phyloP scores from a whole-genome alignment of 805 yeast species.

The Teunomyces panamensis region DNA sequence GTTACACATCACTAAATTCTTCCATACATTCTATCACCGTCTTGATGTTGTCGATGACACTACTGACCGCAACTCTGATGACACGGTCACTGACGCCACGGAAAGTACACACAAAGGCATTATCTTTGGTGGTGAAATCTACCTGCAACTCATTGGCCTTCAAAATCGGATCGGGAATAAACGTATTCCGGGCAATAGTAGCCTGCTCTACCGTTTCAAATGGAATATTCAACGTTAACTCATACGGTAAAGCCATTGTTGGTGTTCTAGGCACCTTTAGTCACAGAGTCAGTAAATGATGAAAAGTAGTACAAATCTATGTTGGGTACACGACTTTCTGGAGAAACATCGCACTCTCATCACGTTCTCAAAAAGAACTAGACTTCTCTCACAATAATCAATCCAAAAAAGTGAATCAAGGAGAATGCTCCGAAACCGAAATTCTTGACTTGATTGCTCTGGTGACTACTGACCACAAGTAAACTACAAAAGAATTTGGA shows the following conservation, averaged over 20 bases:
- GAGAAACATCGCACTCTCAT: too few relatives aligned
- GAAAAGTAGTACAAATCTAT: not conserved
- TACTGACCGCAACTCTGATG: slow-evolving; percentile 81
- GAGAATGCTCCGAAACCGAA: too few relatives aligned
- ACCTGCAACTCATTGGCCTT: slow-evolving; percentile 64
- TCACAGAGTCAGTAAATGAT: not conserved
- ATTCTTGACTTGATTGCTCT: too few relatives aligned
- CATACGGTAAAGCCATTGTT: slow-evolving; percentile 10
- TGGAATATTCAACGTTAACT: slow-evolving; percentile 52
- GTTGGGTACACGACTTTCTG: not conserved
- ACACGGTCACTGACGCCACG: slow-evolving; percentile 68
- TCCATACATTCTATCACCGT: slow-evolving; percentile 80
- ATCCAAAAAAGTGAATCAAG: too few relatives aligned
- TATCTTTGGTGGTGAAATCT: slow-evolving; percentile 34
- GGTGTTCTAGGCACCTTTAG: not conserved
- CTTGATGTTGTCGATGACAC: slow-evolving; percentile 70
- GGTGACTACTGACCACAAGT: too few relatives aligned
- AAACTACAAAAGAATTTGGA: too few relatives aligned
- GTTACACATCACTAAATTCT: slow-evolving; percentile 47
- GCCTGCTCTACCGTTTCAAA: slow-evolving; percentile 62
- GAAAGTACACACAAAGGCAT: slow-evolving; percentile 45
- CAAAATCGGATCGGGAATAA: slow-evolving; percentile 79
- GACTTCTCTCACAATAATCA: too few relatives aligned
- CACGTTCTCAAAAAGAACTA: too few relatives aligned
- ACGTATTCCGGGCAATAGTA: slow-evolving; percentile 54